Evolutionary conservation across 306 rosid genomes (phyloP), one percentile per base, ranked within the genome.

Genomic region (Cyamopsis tetragonoloba): DNA sequence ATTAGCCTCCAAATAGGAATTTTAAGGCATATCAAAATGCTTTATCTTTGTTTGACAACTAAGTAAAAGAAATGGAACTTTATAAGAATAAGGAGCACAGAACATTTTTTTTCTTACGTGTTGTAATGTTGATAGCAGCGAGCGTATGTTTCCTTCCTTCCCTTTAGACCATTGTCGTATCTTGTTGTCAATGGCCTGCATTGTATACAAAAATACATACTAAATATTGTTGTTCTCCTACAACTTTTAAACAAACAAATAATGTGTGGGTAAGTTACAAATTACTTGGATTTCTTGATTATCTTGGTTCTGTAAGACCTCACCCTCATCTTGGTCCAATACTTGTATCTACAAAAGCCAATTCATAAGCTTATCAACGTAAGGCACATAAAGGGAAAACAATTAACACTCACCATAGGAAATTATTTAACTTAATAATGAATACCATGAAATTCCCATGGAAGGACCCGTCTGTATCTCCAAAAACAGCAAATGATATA

Each of bases 71-170:
- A 35, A 31, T n/a, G 24, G 49, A 64, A 32, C 3, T 66, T 70
- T 49, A 14, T 53, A 66, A 27, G 43, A 42, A 43, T 47, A 17
- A 28, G 34, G 31, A 66, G 65, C 65, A 32, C 41, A 17, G 63
- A 59, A 75, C 31, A 43, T n/a, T 13, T 35, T 32, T 10, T 43
- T 44, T 56, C 95, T 85, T 67, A 95, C 99, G 39, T 79, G 73
- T 85, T 95, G 99, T 78, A 95, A 64, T 14, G 96, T 95, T 46
- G 99, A 88, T 8, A 95, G 82, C 20, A 90, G 84, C 3, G 99
- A 95, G 62, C 99, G 99, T 68, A 95, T 80, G 69, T 90, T 95
- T 77, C 87, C 91, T 86, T 88, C 96, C 83, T 90, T 95, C 60
- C 96, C 99, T 12, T 71, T 83, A 6, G 96, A 88, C 99, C 99